Conservation (phyloP, 75 land plant genomes). For the Gnetum montanum region DNA sequence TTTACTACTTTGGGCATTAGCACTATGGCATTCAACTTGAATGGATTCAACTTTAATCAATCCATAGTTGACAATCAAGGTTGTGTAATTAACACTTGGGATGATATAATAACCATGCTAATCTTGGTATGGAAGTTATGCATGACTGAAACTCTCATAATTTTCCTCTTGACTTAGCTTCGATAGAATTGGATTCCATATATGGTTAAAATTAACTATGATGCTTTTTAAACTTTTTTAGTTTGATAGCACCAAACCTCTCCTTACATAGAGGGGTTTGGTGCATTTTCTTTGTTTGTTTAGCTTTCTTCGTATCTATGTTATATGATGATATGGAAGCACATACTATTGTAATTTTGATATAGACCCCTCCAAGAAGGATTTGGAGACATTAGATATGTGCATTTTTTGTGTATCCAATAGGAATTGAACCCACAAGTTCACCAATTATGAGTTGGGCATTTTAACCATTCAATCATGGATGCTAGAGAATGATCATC, state of each 20-base stretch:
- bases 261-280: neutral
- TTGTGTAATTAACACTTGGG: slow-evolving; percentile 16
- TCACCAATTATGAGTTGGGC: neutral
- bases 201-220: neutral
- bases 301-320: too few species aligned
- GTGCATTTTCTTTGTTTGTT: neutral
- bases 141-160: slow-evolving; percentile 6
- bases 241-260: neutral
- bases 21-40: slow-evolving; percentile 9
- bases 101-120: slow-evolving; percentile 12
- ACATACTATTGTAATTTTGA: too few species aligned
- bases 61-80: slow-evolving; percentile 15
- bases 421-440: neutral
- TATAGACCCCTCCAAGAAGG: too few species aligned
- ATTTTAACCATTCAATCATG: neutral
- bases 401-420: neutral
- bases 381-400: neutral
- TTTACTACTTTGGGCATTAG: slow-evolving; percentile 4
- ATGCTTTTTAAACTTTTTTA: neutral
- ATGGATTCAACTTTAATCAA: too few species aligned
- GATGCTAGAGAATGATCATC: too few species aligned
- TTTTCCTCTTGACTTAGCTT: slow-evolving; percentile 13
- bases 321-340: too few species aligned
- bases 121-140: slow-evolving; percentile 22
- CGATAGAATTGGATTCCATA: neutral